These are phyloP conservation scores for Akanthomyces uredinophilus DNA, from an alignment of 2,329 filamentous ascomycete genomes.

Conservation along the genomic window DNA sequence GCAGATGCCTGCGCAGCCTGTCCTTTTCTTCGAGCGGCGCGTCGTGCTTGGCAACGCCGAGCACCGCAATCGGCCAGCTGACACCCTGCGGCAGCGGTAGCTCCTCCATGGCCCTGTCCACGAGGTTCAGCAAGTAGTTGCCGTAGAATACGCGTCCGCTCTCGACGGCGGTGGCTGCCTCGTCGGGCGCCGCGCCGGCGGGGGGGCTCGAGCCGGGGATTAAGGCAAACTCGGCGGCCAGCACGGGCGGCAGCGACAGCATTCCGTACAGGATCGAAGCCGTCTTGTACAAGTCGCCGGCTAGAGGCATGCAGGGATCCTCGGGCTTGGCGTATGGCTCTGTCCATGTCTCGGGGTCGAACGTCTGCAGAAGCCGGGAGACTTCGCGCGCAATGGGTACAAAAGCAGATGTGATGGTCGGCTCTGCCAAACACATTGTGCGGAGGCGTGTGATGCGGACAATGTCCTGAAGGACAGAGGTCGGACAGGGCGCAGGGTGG, in stretches of 20 bases:
- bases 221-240: neutral
- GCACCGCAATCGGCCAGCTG: conserved; percentile 6
- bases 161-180: neutral
- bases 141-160: neutral
- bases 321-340: conserved; percentile 8
- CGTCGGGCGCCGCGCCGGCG: neutral
- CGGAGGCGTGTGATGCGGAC: conserved; percentile 8
- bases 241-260: conserved; percentile 1
- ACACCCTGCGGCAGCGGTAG: conserved; percentile 4
- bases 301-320: conserved; percentile 1
- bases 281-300: conserved; percentile 9
- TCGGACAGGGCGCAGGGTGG: conserved; percentile 6
- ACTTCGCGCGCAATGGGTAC: conserved; percentile 7
- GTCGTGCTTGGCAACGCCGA: conserved; percentile 7
- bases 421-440: conserved; percentile 2
- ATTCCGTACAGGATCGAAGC: neutral
- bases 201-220: neutral
- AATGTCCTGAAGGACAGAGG: conserved; percentile 10
- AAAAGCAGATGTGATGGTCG: neutral
- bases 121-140: neutral
- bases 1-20: neutral
- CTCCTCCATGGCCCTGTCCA: neutral
- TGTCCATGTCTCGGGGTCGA: conserved; percentile 1
- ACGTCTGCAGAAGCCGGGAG: neutral
- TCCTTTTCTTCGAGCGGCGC: conserved; percentile 3